Evolutionary conservation across 176 grass and related monocot species (phyloP), one percentile per base, ranked within the genome.

Genomic region (Carex cristatella): DNA sequence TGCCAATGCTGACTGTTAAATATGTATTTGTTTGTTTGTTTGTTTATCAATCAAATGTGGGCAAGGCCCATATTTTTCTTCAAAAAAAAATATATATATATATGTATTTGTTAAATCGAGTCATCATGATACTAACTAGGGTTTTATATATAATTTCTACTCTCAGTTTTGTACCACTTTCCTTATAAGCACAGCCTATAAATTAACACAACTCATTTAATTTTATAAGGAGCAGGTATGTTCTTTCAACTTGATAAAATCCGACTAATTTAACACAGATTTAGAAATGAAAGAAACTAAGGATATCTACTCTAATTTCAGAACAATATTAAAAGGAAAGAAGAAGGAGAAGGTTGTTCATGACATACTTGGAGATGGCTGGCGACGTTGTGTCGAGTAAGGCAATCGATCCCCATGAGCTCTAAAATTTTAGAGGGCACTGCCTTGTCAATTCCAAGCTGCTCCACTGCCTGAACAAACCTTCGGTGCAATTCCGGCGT

Each of bases 391-490:
- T 99, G 93, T 7, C 96, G 85, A 5, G 93, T 99, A 79, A 99
- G 93, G 87, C 90, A 85, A 61, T 95, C 88, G 51, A 89, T 87
- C 9, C 93, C 96, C 96, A 99, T 99, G 65, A 95, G 86, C 84
- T 95, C 96, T 31, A 99, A 84, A 84, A 99, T 99, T 70, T 90
- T 86, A 2, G 96, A 99, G 4, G 96, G 96, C 90, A 99, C 93
- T 9, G 96, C 96, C 74, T 99, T 95, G 85, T 99, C 93, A 15
- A 99, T 89, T 32, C 96, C 96, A 12, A 99, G 93, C 87, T 95
- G 91, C 83, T 99, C 96, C 90, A 99, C 96, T 57, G 91, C 96
- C 87, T 95, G 93, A 62, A 99, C 91, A 85, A 99, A 99, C 81
- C 88, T 82, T 54, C 96, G 93, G 85, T 99, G 96, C 87, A 99